phyloP scores from a whole-genome alignment of 1,139 yeast genomes.

The Debaryomyces fabryi region DNA sequence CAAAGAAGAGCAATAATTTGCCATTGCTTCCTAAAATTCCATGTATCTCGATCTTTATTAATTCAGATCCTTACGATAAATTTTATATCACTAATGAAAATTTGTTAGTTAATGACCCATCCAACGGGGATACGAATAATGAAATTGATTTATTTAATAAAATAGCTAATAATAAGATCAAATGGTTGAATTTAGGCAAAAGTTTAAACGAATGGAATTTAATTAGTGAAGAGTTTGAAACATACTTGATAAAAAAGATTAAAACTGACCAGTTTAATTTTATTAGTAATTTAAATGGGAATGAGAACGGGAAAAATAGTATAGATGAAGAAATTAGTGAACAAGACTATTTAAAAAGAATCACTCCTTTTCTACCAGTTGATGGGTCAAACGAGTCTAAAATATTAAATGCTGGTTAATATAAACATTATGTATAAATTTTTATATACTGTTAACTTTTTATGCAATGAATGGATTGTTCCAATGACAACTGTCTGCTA shows the following conservation, averaged over 20 bases:
- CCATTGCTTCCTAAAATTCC: constrained; percentile 37
- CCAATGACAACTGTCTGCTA: no score
- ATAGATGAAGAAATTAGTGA: constrained; percentile 26
- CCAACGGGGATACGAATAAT: constrained; percentile 9
- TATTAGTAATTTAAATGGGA: constrained; percentile 9
- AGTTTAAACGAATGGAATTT: constrained; percentile 68
- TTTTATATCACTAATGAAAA: constrained; percentile 37
- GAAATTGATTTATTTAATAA: constrained; percentile 4
- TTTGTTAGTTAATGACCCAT: constrained; percentile 9
- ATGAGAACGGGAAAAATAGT: constrained; percentile 8
- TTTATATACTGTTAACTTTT: background rate
- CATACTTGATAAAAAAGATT: constrained; percentile 46
- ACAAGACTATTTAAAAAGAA: constrained; percentile 37
- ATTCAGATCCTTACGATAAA: constrained; percentile 32
- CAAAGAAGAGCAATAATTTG: constrained; percentile 14
- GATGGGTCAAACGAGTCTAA: constrained; percentile 43
- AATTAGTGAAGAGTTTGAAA: constrained; percentile 60
- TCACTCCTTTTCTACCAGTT: constrained; percentile 45
- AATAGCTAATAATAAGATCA: constrained; percentile 10
- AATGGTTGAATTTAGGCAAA: constrained; percentile 51
- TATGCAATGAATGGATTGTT: no score
- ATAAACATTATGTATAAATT: constrained; percentile 1
- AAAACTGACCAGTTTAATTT: constrained; percentile 38
- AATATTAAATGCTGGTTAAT: constrained; percentile 39
- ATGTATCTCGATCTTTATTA: constrained; percentile 37